Evolutionary conservation across 2,329 filamentous ascomycete genomes (phyloP), one percentile per base, ranked within the genome.

Genomic region (Neophaeococcomyces mojaviensis): DNA sequence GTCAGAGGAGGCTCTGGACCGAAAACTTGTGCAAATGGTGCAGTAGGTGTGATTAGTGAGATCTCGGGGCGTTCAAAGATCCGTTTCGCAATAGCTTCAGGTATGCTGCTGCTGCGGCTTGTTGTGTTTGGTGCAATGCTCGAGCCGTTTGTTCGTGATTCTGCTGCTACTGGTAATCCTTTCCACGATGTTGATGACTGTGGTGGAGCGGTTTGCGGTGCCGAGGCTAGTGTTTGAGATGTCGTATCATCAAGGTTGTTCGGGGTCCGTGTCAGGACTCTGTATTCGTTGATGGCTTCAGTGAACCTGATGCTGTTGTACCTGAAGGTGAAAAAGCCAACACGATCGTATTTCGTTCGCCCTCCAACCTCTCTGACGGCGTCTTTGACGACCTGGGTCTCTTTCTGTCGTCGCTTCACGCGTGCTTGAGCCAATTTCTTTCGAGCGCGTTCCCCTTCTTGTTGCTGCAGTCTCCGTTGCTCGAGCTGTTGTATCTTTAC

Each of bases 291-390:
- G 5, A 28, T 10, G 10, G 24, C 24, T 28, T 28, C 24, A 28
- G 24, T 6, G 5, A 28, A 28, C 5, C 24, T 10, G 24, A 28
- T 28, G n/a, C 33, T 44, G 33, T 33, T 33, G 33, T 44, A 44
- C n/a, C 28, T 44, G 18, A 44, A 30, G 19, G 24, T 36, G 32
- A 44, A 30, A 19, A 44, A 44, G 16, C 41, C 20, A 3, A 44
- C 15, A 7, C 32, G 18, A 10, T 37, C 36, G 20, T 44, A 15
- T 34, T 10, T 10, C 9, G 8, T 32, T 18, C 28, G 18, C 9
- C 36, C 13, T 22, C 32, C 41, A 12, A 28, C n/a, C 24, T 10
- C 24, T 31, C 16, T 36, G 18, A 24, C 19, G n/a, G n/a, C 30
- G 13, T n/a, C 28, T n/a, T 12, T 32, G 9, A 22, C 15, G 4